Base-by-base conservation (phyloP, 306 rosid species). In the Rosa multiflora region DNA sequence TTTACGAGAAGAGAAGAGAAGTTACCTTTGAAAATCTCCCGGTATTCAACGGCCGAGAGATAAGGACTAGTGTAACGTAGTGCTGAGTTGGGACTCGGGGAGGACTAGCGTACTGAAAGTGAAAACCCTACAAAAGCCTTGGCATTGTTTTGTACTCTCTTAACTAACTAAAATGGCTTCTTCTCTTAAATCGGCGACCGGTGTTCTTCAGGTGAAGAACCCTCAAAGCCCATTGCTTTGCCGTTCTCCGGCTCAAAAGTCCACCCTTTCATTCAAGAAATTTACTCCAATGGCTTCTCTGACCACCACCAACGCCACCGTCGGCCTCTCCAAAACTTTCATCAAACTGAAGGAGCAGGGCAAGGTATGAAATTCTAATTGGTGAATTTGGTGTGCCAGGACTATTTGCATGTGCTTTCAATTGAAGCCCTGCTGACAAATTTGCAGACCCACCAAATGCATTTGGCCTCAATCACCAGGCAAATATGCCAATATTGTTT, bases 261-360 rank as follows among this genome's bases (percentile, higher is more conserved):
- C 78, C 49, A 18, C 56, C 5, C 39, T 87, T 74, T 79, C 92
- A 2, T 17, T 73, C 43, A 82, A 86, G 77, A 85, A 90, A 21
- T 73, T 79, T 75, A 55, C 88, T 79, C 83, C 86, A 9, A 88
- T 92, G 89, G 90, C 96, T 42, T 86, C 97, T 76, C 81, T 84
- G 80, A 83, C 85, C 70, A 69, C 87, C 72, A 63, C 76, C 81
- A 81, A 82, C 82, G 69, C 86, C 61, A 21, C 90, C 40, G 85
- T 88, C 39, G 91, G 97, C 39, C 88, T 95, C 72, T 85, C 98
- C 40, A 87, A 88, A 81, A 95, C 98, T 8, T 95, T 95, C 87
- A 76, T 53, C 63, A 91, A 83, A 61, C 59, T 95, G 79, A 95
- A 78, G 59, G 76, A 82, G 67, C 82, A 89, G 53, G 94, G 96